Conservation (phyloP, 2,329 filamentous ascomycete species). For the Zymoseptoria passerinii region DNA sequence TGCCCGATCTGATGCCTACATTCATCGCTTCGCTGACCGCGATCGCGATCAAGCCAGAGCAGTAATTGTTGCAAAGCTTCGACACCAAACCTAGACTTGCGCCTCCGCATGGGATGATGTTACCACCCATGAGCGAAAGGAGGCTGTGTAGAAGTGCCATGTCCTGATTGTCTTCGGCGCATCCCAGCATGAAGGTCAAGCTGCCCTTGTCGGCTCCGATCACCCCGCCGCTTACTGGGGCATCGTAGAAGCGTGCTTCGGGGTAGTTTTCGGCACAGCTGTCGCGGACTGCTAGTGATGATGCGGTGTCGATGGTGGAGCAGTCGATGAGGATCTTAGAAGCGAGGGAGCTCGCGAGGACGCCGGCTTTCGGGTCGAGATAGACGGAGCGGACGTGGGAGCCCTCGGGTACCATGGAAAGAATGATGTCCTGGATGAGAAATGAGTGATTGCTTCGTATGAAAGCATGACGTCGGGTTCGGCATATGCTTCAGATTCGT, state of each 20-base stretch:
- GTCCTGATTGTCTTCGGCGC: constrained; percentile 38
- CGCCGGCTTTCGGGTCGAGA: constrained; percentile 36
- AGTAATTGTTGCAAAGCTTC: constrained; percentile 56
- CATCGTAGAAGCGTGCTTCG: constrained; percentile 43
- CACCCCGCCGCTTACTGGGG: constrained; percentile 46
- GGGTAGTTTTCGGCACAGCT: constrained; percentile 33
- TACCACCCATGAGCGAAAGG: constrained; percentile 45
- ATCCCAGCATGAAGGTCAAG: constrained; percentile 50
- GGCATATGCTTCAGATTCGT: not conserved
- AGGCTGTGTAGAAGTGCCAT: constrained; percentile 37
- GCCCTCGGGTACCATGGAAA: constrained; percentile 49
- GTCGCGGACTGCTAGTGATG: constrained; percentile 40
- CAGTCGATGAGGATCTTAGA: constrained; percentile 47
- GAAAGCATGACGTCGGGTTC: not conserved
- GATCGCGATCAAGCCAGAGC: constrained; percentile 51
- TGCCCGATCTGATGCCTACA: constrained; percentile 50
- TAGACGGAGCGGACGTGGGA: constrained; percentile 45
- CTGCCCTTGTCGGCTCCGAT: constrained; percentile 46
- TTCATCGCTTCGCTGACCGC: constrained; percentile 52
- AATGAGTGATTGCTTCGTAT: not conserved
- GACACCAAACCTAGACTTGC: constrained; percentile 49
- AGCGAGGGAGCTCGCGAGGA: constrained; percentile 33
- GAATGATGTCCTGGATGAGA: constrained; percentile 37
- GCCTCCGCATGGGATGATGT: constrained; percentile 49
- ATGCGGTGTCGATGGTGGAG: constrained; percentile 49